A percentile compares a stretch with the other conserved stretches of the same genome.
phyloP scores from a whole-genome alignment of 768 basidiomycete genomes.

The Russula emetica region DNA sequence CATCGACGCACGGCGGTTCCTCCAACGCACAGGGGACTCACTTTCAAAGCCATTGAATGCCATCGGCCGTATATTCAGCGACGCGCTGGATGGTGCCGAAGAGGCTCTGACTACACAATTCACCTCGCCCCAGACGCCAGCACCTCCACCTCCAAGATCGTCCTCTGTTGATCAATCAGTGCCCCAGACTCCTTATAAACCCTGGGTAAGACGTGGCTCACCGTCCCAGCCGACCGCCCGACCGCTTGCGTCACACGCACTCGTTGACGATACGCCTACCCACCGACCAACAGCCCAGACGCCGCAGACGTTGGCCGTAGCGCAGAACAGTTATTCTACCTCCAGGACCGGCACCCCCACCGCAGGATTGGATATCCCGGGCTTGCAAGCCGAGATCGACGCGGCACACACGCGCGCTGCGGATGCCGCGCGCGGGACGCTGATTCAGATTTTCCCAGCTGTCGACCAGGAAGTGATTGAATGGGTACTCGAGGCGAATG shows the following conservation, averaged over 20 bases:
- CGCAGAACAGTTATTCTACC: constrained; percentile 12
- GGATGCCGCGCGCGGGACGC: constrained; percentile 66
- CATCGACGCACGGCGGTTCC: constrained; percentile 72
- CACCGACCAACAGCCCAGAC: constrained; percentile 30
- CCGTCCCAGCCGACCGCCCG: constrained; percentile 37
- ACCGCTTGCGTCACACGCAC: constrained; percentile 29
- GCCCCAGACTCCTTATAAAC: constrained; percentile 70
- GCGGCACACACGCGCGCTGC: constrained; percentile 68
- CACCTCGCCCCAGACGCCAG: constrained; percentile 16
- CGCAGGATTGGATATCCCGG: constrained; percentile 48
- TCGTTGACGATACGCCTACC: constrained; percentile 52
- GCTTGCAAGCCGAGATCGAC: constrained; percentile 74
- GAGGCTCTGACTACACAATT: constrained; percentile 37
- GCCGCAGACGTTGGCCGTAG: constrained; percentile 8
- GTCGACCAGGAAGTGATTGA: constrained; percentile 82
- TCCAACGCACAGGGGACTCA: constrained; percentile 87
- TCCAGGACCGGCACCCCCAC: constrained; percentile 28
- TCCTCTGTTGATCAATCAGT: not conserved
- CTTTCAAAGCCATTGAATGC: constrained; percentile 90
- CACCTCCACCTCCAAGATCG: not conserved
- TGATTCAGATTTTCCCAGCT: constrained; percentile 84
- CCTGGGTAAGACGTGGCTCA: constrained; percentile 54
- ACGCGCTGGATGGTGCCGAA: constrained; percentile 70
- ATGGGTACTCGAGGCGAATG: constrained; percentile 85
- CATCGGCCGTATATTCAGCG: constrained; percentile 82